Conservation (phyloP, 2,329 filamentous ascomycete species). For the Claviceps fusiformis region DNA sequence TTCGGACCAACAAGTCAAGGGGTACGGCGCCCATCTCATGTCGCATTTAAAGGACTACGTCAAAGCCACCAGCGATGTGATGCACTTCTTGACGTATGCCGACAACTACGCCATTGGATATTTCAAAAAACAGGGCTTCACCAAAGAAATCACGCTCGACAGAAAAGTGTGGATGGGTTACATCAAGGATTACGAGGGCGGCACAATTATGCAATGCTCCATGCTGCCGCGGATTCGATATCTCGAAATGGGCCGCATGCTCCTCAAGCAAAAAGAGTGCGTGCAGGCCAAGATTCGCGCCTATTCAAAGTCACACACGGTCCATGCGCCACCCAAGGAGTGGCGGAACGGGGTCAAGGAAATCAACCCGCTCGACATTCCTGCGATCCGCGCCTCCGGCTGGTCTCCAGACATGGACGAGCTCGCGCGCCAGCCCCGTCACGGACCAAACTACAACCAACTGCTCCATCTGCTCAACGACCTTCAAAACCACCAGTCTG, state of each 20-base stretch:
- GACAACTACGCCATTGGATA: slow-evolving; percentile 99
- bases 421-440: slow-evolving; percentile 81
- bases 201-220: slow-evolving; percentile 97
- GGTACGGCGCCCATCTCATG: slow-evolving; percentile 96
- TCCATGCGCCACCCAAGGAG: slow-evolving; percentile 72
- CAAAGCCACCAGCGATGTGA: slow-evolving; percentile 88
- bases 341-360: slow-evolving; percentile 64
- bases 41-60: slow-evolving; percentile 96
- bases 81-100: slow-evolving; percentile 97
- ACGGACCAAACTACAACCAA: slow-evolving; percentile 92
- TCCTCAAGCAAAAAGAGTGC: slow-evolving; percentile 92
- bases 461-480: slow-evolving; percentile 87
- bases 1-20: slow-evolving; percentile 96
- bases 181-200: slow-evolving; percentile 98
- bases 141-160: slow-evolving; percentile 91
- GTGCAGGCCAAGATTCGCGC: slow-evolving; percentile 91
- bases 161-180: slow-evolving; percentile 96
- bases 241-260: slow-evolving; percentile 82
- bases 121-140: slow-evolving; percentile 98
- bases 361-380: slow-evolving; percentile 77
- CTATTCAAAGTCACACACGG: slow-evolving; percentile 74
- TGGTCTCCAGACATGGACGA: slow-evolving; percentile 99
- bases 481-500: slow-evolving; percentile 81
- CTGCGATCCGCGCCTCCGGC: slow-evolving; percentile 79
- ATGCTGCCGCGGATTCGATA: slow-evolving; percentile 95